Conservation (phyloP, 371 early-diverging fungal genomes). For the Phascolomyces articulosus region DNA sequence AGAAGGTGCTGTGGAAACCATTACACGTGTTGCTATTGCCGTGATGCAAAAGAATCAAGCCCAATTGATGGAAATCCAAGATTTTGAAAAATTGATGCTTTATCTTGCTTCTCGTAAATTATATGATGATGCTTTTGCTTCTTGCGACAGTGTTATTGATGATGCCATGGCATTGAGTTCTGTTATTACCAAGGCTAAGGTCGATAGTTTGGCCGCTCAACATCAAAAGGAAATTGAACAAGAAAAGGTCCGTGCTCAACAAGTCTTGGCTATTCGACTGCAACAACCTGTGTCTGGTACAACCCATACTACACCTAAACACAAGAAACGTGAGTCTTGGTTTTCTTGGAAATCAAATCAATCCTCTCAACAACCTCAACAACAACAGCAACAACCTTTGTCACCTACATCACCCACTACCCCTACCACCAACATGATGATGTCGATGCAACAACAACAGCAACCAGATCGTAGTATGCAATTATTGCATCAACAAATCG, state of each 20-base stretch:
- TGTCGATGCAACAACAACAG: not conserved
- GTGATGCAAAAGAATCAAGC: slow-evolving; percentile 83
- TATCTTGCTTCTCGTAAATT: slow-evolving; percentile 78
- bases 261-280: slow-evolving; percentile 51
- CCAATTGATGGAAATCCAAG: slow-evolving; percentile 69
- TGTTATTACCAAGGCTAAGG: slow-evolving; percentile 68
- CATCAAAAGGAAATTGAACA: slow-evolving; percentile 62
- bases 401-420: slow-evolving; percentile 16
- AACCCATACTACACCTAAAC: slow-evolving; percentile 4
- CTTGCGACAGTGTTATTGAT: slow-evolving; percentile 70
- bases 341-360: slow-evolving; percentile 19
- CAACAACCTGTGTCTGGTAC: not conserved
- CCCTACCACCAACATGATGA: not conserved
- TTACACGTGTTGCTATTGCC: slow-evolving; percentile 88
- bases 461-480: slow-evolving; percentile 13
- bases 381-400: not conserved
- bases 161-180: slow-evolving; percentile 76
- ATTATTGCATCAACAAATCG: slow-evolving; percentile 55
- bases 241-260: slow-evolving; percentile 57
- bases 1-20: slow-evolving; percentile 84
- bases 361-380: not conserved
- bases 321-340: slow-evolving; percentile 27
- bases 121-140: slow-evolving; percentile 73
- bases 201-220: slow-evolving; percentile 72
- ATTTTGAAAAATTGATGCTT: slow-evolving; percentile 85